Conservation (phyloP, 139 green algal genomes). For the Deuterostichococcus epilithicus region DNA sequence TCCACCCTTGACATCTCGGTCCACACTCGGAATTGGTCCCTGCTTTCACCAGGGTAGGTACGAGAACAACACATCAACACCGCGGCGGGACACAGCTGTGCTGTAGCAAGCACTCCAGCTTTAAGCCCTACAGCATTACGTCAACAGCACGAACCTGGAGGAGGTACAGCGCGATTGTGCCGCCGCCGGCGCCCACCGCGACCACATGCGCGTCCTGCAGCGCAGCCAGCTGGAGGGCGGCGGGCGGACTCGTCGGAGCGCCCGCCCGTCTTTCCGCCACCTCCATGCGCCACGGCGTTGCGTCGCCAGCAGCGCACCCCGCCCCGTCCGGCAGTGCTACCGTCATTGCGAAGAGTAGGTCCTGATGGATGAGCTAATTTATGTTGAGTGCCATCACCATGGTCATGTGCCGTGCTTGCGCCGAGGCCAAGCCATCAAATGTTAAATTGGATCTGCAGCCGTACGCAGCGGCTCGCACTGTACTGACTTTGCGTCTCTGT, state of each 20-base stretch:
- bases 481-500: too few species aligned
- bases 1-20: neutral
- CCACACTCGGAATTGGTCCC: neutral
- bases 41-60: neutral
- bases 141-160: too few species aligned
- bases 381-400: too few species aligned
- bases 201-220: neutral
- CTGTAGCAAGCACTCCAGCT: neutral
- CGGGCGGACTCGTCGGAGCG: slow-evolving; percentile 1
- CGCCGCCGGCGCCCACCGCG: neutral
- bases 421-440: too few species aligned
- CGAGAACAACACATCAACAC: neutral
- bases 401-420: too few species aligned
- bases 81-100: neutral
- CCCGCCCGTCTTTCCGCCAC: slow-evolving; percentile 2
- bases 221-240: neutral
- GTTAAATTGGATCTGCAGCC: too few species aligned
- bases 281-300: neutral
- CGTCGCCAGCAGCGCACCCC: too few species aligned
- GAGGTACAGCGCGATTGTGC: neutral
- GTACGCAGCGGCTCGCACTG: too few species aligned
- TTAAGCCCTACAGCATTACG: neutral
- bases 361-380: too few species aligned
- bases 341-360: too few species aligned
- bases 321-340: too few species aligned